Evolutionary conservation across 116 monocot genomes (phyloP).

Genomic region (Trichopus zeylanicus): DNA sequence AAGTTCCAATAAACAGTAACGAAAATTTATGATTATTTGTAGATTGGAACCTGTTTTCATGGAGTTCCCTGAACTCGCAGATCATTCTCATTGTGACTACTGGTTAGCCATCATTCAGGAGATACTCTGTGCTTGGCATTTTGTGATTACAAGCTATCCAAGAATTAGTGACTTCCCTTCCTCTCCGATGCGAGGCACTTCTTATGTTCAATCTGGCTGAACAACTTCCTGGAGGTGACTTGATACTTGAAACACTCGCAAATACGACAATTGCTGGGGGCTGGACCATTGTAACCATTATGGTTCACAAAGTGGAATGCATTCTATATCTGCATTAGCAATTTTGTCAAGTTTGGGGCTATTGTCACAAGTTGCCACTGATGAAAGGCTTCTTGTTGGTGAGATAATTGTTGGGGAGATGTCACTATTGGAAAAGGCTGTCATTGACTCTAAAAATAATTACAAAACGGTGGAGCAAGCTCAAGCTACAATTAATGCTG

Average conservation of each 20-base stretch:
- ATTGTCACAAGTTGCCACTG: conserved; percentile 27
- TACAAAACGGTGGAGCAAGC: conserved; percentile 80
- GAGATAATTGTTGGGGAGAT: conserved; percentile 83
- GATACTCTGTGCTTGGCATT: conserved; percentile 76
- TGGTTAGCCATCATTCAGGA: conserved; percentile 87
- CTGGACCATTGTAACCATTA: conserved; percentile 20
- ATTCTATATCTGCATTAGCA: conserved; percentile 54
- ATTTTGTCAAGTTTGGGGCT: conserved; percentile 73
- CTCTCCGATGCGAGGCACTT: conserved; percentile 48
- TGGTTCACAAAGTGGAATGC: conserved; percentile 36
- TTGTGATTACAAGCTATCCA: conserved; percentile 81
- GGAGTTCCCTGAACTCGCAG: conserved; percentile 93
- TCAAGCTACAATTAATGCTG: conserved; percentile 71
- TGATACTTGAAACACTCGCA: conserved; percentile 84
- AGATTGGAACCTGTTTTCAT: conserved; percentile 84
- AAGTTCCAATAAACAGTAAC: background rate
- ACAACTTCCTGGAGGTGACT: conserved; percentile 92
- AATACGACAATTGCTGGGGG: conserved; percentile 26
- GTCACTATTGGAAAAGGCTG: conserved; percentile 58
- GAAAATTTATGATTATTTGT: conserved; percentile 14
- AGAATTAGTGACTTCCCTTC: conserved; percentile 37
- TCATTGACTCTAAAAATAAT: conserved; percentile 50
- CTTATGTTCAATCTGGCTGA: conserved; percentile 94
- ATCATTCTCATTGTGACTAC: conserved; percentile 90
- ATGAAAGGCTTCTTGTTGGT: conserved; percentile 71